Conservation (phyloP, 164 flowering plant genomes). For the Annona squamosa region DNA sequence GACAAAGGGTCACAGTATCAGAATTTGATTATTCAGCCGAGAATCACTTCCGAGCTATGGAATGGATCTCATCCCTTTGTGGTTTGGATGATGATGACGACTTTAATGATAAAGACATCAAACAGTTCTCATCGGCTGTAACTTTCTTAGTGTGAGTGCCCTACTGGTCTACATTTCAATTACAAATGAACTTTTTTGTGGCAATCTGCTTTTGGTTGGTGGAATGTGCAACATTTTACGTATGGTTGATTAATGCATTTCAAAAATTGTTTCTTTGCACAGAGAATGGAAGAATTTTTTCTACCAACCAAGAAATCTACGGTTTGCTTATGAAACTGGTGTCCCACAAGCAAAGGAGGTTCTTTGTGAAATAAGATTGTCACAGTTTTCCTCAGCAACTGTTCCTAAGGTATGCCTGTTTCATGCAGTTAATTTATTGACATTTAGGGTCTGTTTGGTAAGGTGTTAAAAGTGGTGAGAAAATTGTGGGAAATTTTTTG, state of each 20-base stretch:
- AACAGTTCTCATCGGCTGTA: conserved; percentile 35
- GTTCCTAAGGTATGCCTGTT: conserved; percentile 52
- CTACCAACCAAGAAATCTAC: conserved; percentile 46
- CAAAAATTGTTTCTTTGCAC: conserved; percentile 4
- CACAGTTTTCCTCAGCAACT: conserved; percentile 72
- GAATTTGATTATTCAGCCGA: conserved; percentile 51
- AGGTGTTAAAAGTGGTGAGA: not conserved
- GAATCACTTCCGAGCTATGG: conserved; percentile 50
- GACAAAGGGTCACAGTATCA: conserved; percentile 28
- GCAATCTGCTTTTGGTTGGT: not conserved
- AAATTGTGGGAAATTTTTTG: no score
- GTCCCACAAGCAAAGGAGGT: conserved; percentile 23
- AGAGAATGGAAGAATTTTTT: conserved; percentile 72
- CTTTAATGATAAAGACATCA: conserved; percentile 28
- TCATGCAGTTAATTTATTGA: not conserved
- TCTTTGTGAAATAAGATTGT: conserved; percentile 31
- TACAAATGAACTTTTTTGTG: not conserved
- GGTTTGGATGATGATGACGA: conserved; percentile 23
- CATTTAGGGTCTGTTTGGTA: not conserved
- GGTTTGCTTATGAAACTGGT: conserved; percentile 39
- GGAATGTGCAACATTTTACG: not conserved
- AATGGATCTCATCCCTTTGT: conserved; percentile 43
- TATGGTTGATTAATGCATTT: no score
- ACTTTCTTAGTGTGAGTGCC: conserved; percentile 46
- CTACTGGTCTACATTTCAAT: not conserved